Evolutionary conservation across 176 grass and related monocot species (phyloP).

Genomic region (Ampelocalamus luodianensis): DNA sequence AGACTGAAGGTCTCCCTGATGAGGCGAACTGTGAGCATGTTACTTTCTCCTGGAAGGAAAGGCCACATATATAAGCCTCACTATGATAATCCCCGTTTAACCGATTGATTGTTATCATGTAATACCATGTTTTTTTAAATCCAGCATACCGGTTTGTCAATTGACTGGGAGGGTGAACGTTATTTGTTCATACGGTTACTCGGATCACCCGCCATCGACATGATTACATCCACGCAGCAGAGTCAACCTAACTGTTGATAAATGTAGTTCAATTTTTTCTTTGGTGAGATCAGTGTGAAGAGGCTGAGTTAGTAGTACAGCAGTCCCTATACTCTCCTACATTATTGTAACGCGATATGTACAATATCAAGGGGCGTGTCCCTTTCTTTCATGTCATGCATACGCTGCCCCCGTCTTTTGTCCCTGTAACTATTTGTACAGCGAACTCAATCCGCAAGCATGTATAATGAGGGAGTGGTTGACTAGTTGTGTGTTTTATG

Average conservation of each 20-base stretch:
- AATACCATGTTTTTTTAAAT: constrained; percentile 33
- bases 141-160: constrained; percentile 29
- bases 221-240: neutral
- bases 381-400: neutral
- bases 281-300: constrained; percentile 19
- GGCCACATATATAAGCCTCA: constrained; percentile 23
- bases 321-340: constrained; percentile 16
- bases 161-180: constrained; percentile 39
- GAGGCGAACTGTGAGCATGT: constrained; percentile 35
- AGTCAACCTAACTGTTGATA: constrained; percentile 51
- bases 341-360: constrained; percentile 41
- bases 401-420: neutral
- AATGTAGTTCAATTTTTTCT: constrained; percentile 37
- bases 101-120: constrained; percentile 35
- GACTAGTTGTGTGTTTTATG: neutral
- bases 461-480: neutral
- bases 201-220: constrained; percentile 38
- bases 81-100: constrained; percentile 38
- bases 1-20: constrained; percentile 4
- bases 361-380: constrained; percentile 14
- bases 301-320: constrained; percentile 31
- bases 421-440: neutral
- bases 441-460: neutral
- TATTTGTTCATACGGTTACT: constrained; percentile 54
- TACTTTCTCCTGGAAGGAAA: constrained; percentile 22